phyloP scores from a whole-genome alignment of 129 eudicot species.

The Artemisia tridentata region DNA sequence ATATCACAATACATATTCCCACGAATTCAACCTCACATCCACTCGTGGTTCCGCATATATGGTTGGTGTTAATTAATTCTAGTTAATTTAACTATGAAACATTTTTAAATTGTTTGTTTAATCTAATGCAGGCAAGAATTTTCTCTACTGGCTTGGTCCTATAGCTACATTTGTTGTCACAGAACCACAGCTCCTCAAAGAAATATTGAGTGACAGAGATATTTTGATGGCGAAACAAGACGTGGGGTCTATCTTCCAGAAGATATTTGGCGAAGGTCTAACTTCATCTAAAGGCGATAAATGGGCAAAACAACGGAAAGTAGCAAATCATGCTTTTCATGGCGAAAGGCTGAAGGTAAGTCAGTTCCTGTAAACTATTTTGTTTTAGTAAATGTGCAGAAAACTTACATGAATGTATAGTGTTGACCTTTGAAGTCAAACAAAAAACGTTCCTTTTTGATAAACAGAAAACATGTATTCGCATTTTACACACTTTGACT shows the following conservation, averaged over 20 bases:
- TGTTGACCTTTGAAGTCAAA: neutral
- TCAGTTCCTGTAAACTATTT: neutral
- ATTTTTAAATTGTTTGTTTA: neutral
- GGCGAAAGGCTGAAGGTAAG: conserved; percentile 32
- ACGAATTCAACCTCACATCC: conserved; percentile 21
- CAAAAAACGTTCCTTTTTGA: neutral
- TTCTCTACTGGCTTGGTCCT: conserved; percentile 42
- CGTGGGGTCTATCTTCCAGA: conserved; percentile 6
- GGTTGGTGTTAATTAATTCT: conserved; percentile 9
- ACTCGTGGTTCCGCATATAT: conserved; percentile 27
- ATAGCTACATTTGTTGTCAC: conserved; percentile 29
- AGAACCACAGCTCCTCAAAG: conserved; percentile 33
- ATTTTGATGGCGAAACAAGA: conserved; percentile 25
- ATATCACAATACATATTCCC: conserved; percentile 23
- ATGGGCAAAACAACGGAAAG: conserved; percentile 39
- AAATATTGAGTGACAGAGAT: conserved; percentile 29
- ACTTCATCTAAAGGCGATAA: conserved; percentile 31
- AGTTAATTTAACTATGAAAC: neutral
- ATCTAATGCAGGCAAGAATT: conserved; percentile 29
- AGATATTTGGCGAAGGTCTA: conserved; percentile 39
- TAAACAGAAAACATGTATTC: neutral
- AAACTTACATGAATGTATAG: neutral
- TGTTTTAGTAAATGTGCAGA: neutral
- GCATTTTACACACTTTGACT: no score
- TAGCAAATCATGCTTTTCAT: conserved; percentile 46